Conservation (phyloP, 208 protist species). For the Angomonas deanei region DNA sequence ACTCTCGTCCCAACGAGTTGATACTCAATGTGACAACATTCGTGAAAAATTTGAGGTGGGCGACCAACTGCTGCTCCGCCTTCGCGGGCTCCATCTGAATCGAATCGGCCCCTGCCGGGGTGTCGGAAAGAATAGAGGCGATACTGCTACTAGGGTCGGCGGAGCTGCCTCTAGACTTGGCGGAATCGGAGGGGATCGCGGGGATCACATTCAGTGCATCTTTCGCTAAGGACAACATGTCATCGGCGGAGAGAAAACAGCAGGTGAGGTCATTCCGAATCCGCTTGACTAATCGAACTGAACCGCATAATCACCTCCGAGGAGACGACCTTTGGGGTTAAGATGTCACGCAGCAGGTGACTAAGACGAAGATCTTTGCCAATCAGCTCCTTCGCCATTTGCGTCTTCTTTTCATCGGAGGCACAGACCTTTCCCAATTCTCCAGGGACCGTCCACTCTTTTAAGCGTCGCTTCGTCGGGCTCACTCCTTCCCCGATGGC, state of each 20-base stretch:
- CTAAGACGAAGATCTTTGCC: slow-evolving; percentile 39
- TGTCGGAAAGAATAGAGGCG: neutral
- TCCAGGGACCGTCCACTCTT: slow-evolving; percentile 20
- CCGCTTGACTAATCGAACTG: slow-evolving; percentile 34
- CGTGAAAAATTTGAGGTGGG: slow-evolving; percentile 66
- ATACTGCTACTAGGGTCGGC: slow-evolving; percentile 1
- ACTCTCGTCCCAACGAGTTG: slow-evolving; percentile 41
- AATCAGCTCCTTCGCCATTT: too few relatives aligned
- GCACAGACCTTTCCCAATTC: slow-evolving; percentile 36
- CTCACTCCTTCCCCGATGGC: slow-evolving; percentile 10
- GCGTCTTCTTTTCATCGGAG: slow-evolving; percentile 28
- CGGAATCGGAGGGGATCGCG: neutral
- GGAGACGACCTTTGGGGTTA: slow-evolving; percentile 11
- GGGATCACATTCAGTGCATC: slow-evolving; percentile 47
- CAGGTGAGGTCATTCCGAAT: slow-evolving; percentile 66
- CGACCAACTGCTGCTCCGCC: slow-evolving; percentile 56
- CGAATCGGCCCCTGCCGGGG: neutral
- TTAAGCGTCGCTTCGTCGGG: neutral
- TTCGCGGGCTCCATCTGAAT: slow-evolving; percentile 10
- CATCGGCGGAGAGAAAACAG: slow-evolving; percentile 41
- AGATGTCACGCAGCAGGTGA: slow-evolving; percentile 33
- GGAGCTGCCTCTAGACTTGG: neutral
- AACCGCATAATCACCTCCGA: slow-evolving; percentile 25
- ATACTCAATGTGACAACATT: slow-evolving; percentile 55
- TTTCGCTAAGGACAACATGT: slow-evolving; percentile 35